phyloP scores from a whole-genome alignment of 2,329 filamentous ascomycete species.

The Pseudogymnoascus sp. region DNA sequence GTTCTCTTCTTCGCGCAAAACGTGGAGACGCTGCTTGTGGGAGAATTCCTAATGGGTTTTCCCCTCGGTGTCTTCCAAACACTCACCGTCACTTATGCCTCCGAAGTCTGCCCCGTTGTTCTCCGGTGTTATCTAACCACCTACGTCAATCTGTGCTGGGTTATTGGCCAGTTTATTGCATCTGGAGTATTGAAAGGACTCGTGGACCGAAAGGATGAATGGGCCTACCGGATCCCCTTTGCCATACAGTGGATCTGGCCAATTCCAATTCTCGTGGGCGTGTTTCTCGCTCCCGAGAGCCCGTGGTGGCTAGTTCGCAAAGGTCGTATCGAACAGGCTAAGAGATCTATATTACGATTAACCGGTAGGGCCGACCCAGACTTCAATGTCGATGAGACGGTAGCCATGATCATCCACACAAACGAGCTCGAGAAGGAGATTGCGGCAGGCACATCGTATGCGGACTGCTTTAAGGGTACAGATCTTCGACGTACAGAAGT shows the following conservation, averaged over 20 bases:
- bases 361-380: conserved; percentile 21
- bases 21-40: conserved; percentile 37
- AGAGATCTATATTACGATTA: conserved; percentile 29
- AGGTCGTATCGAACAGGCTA: conserved; percentile 36
- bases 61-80: conserved; percentile 40
- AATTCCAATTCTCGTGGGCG: conserved; percentile 35
- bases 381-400: conserved; percentile 20
- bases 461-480: conserved; percentile 42
- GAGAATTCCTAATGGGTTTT: conserved; percentile 33
- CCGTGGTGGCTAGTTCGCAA: conserved; percentile 42
- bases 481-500: conserved; percentile 46
- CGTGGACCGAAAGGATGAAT: conserved; percentile 34
- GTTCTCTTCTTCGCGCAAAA: conserved; percentile 42
- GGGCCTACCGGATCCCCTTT: conserved; percentile 42
- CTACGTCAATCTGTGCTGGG: conserved; percentile 50
- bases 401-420: conserved; percentile 48
- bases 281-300: conserved; percentile 38
- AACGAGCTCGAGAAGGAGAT: conserved; percentile 45
- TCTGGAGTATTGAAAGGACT: conserved; percentile 38
- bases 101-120: conserved; percentile 27
- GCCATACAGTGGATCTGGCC: conserved; percentile 43
- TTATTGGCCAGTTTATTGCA: conserved; percentile 40
- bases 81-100: conserved; percentile 24
- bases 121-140: conserved; percentile 31
- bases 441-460: conserved; percentile 35